Evolutionary conservation across 2,329 filamentous ascomycete genomes (phyloP).

Genomic region (Ramularia collo-cygni): DNA sequence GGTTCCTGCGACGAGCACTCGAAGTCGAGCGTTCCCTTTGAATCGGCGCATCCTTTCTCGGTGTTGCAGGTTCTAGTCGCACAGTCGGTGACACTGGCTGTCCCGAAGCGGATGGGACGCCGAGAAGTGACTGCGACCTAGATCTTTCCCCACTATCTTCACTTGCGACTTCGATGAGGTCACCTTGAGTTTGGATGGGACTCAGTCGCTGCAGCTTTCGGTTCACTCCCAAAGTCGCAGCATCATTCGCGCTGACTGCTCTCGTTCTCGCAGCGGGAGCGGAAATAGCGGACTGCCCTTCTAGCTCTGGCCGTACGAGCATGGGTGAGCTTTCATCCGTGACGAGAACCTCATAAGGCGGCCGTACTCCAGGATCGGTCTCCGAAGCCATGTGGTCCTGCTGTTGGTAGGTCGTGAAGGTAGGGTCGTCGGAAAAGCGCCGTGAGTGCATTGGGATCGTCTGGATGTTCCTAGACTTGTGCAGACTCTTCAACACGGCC

Average conservation of each 20-base stretch:
- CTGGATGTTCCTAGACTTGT: conserved; percentile 71
- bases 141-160: conserved; percentile 4
- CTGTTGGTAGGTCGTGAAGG: conserved; percentile 37
- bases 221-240: conserved; percentile 41
- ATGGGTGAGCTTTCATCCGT: conserved; percentile 11
- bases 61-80: conserved; percentile 16
- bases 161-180: conserved; percentile 9
- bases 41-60: conserved; percentile 9
- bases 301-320: conserved; percentile 5
- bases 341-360: conserved; percentile 14
- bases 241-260: conserved; percentile 56
- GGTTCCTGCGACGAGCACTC: not conserved
- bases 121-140: conserved; percentile 4
- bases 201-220: conserved; percentile 21
- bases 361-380: conserved; percentile 37
- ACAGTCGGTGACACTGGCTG: conserved; percentile 9
- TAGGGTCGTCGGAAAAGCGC: conserved; percentile 60
- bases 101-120: conserved; percentile 3
- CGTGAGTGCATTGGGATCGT: conserved; percentile 62
- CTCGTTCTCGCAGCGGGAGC: conserved; percentile 31
- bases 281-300: conserved; percentile 11
- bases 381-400: conserved; percentile 42
- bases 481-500: conserved; percentile 78
- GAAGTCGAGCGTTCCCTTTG: conserved; percentile 9
- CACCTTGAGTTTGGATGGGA: conserved; percentile 11